Conservation (phyloP, 257 asterid species). For the Linaria vulgaris region DNA sequence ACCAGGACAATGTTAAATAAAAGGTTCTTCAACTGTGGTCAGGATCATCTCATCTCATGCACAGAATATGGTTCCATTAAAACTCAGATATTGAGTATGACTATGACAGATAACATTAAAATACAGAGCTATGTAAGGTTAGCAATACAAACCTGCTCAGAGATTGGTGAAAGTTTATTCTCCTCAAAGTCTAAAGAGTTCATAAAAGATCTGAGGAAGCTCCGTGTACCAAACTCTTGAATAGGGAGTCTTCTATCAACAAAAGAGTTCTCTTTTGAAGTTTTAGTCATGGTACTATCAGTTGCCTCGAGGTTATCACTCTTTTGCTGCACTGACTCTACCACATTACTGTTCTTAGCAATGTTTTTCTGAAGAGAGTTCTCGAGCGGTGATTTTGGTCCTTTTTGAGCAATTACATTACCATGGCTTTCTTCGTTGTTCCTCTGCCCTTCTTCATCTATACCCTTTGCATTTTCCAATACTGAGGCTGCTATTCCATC, state of each 20-base stretch:
- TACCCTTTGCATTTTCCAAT: conserved; percentile 18
- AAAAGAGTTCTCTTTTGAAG: conserved; percentile 32
- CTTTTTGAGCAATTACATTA: not conserved
- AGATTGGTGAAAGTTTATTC: conserved; percentile 7
- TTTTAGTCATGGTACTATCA: conserved; percentile 17
- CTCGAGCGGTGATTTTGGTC: not conserved
- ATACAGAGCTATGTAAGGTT: too few relatives aligned
- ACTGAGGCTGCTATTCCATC: conserved; percentile 27
- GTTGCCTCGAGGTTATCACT: conserved; percentile 19
- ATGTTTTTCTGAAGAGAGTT: conserved; percentile 3
- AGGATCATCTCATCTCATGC: not conserved
- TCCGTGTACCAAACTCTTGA: conserved; percentile 32
- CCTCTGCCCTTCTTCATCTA: conserved; percentile 29
- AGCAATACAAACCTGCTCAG: conserved; percentile 37
- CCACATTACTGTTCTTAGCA: conserved; percentile 3
- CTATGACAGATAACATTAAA: not conserved
- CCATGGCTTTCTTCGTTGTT: conserved; percentile 25
- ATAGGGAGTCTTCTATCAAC: conserved; percentile 22
- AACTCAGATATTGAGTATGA: not conserved
- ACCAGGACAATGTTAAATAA: too few relatives aligned
- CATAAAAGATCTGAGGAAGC: conserved; percentile 29
- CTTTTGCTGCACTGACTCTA: conserved; percentile 8
- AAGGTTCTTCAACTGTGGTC: not conserved
- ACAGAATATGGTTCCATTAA: too few relatives aligned
- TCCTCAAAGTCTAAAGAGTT: conserved; percentile 21